A percentile compares a stretch with the other conserved stretches of the same genome.
These are phyloP conservation scores for Rhodocollybia butyracea DNA, from an alignment of 768 basidiomycete species.

Conservation along the genomic window DNA sequence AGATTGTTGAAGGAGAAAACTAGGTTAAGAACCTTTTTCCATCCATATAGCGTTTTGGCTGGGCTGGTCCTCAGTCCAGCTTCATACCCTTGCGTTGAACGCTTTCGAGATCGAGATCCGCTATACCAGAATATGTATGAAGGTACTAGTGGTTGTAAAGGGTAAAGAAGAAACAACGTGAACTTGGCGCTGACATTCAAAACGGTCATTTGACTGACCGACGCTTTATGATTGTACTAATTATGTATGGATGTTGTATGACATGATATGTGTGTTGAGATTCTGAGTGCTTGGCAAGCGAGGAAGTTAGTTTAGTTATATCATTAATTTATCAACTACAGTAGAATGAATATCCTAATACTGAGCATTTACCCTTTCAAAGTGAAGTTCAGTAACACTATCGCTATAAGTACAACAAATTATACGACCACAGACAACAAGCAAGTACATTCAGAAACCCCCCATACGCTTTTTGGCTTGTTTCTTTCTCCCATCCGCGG, in stretches of 20 bases:
- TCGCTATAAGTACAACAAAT: too few relatives aligned
- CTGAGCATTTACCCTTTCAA: too few relatives aligned
- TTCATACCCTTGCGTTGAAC: constrained; percentile 64
- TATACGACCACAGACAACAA: too few relatives aligned
- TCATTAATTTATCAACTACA: too few relatives aligned
- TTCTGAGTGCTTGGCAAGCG: too few relatives aligned
- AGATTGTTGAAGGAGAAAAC: background rate
- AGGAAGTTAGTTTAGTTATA: too few relatives aligned
- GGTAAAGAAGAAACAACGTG: background rate
- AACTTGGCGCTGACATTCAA: background rate
- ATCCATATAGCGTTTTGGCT: constrained; percentile 73
- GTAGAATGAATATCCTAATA: too few relatives aligned
- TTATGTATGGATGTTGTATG: too few relatives aligned
- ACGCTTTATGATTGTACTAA: too few relatives aligned
- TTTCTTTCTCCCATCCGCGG: constrained; percentile 40
- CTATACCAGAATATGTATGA: constrained; percentile 4
- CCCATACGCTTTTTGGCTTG: constrained; percentile 69
- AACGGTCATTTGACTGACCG: too few relatives aligned
- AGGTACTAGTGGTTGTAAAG: constrained; percentile 9
- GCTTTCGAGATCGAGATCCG: constrained; percentile 11
- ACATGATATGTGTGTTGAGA: too few relatives aligned
- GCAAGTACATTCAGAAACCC: constrained; percentile 52
- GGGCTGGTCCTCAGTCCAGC: constrained; percentile 69
- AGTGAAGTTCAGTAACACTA: too few relatives aligned
- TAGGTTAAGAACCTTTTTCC: constrained; percentile 54